Conservation (phyloP, 2,329 filamentous ascomycete genomes). For the Aspergillus latus region DNA sequence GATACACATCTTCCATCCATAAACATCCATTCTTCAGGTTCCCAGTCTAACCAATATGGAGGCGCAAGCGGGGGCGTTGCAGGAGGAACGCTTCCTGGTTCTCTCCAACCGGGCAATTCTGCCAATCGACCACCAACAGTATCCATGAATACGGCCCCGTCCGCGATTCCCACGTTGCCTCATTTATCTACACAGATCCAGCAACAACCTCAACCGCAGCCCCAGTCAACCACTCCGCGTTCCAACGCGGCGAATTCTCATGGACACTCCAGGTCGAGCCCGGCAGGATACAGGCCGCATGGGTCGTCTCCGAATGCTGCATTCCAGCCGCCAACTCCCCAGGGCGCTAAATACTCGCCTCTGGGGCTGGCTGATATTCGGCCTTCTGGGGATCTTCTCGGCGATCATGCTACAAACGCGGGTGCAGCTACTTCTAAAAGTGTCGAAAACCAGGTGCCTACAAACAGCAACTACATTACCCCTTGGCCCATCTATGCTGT, state of each 20-base stretch:
- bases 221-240: slow-evolving; percentile 54
- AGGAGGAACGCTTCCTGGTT: slow-evolving; percentile 54
- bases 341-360: slow-evolving; percentile 73
- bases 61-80: slow-evolving; percentile 38
- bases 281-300: slow-evolving; percentile 66
- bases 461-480: slow-evolving; percentile 86
- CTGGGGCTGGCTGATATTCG: slow-evolving; percentile 90
- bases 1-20: slow-evolving; percentile 56
- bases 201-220: slow-evolving; percentile 23
- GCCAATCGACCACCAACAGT: slow-evolving; percentile 53
- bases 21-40: slow-evolving; percentile 59
- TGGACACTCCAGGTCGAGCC: slow-evolving; percentile 81
- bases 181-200: slow-evolving; percentile 42
- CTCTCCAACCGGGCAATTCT: slow-evolving; percentile 57
- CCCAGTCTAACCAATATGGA: slow-evolving; percentile 50
- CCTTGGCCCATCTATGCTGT: slow-evolving; percentile 96
- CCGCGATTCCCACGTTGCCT: slow-evolving; percentile 57
- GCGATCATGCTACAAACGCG: slow-evolving; percentile 66
- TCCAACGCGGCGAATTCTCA: slow-evolving; percentile 66
- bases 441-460: slow-evolving; percentile 63
- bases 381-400: slow-evolving; percentile 76
- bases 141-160: slow-evolving; percentile 58
- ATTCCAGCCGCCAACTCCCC: slow-evolving; percentile 54
- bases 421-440: slow-evolving; percentile 60
- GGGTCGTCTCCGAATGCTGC: slow-evolving; percentile 47